Evolutionary conservation across 371 early-diverging fungal species (phyloP).

Genomic region (Cladochytrium tenue): DNA sequence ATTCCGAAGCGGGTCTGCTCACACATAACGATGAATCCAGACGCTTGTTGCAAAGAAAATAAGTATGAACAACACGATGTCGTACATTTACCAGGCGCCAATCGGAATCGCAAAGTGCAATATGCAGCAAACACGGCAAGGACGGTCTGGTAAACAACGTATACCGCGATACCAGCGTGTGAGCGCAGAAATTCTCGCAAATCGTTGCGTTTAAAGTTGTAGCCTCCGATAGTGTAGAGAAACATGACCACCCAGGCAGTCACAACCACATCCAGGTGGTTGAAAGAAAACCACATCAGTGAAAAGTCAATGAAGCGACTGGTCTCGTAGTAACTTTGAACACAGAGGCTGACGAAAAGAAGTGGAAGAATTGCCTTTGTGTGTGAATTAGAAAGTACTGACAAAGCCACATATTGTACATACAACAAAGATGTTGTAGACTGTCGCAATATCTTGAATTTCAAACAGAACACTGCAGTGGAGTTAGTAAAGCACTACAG

Average conservation of each 20-base stretch:
- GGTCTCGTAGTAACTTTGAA: constrained; percentile 18
- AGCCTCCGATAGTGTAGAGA: not conserved
- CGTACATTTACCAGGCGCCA: constrained; percentile 15
- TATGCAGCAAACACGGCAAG: constrained; percentile 15
- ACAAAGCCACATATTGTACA: not conserved
- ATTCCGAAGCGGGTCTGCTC: constrained; percentile 21
- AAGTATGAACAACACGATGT: not conserved
- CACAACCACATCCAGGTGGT: constrained; percentile 11
- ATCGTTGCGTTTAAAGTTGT: constrained; percentile 2
- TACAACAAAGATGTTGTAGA: constrained; percentile 30
- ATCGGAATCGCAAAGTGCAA: constrained; percentile 12
- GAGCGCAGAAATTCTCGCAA: not conserved
- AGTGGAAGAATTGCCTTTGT: constrained; percentile 17
- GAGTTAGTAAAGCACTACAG: too few species aligned
- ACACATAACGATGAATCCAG: constrained; percentile 26
- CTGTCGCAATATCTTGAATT: constrained; percentile 23
- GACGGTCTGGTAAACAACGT: constrained; percentile 10
- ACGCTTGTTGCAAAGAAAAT: constrained; percentile 9
- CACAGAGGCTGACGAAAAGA: constrained; percentile 11
- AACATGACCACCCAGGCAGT: not conserved
- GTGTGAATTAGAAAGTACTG: not conserved
- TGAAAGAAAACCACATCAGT: constrained; percentile 14
- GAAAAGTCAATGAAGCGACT: constrained; percentile 16
- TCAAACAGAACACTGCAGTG: constrained; percentile 21
- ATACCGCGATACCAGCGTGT: constrained; percentile 3